phyloP scores from a whole-genome alignment of 306 rosid genomes.

The Crataegus laevigata region DNA sequence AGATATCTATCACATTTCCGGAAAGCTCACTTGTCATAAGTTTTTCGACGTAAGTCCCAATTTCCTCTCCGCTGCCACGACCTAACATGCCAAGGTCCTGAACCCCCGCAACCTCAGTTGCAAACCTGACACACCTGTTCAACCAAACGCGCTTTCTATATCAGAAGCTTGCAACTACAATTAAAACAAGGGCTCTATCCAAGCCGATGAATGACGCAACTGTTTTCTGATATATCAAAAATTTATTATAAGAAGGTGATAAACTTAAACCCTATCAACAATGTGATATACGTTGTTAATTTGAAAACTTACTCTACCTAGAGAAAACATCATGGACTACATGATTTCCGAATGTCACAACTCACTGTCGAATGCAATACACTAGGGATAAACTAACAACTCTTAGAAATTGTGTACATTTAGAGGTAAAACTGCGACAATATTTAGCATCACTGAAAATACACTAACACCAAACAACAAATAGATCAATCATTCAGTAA shows the following conservation, averaged over 20 bases:
- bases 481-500: background rate
- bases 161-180: conserved; percentile 20
- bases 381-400: background rate
- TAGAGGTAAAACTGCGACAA: background rate
- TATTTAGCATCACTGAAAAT: no score
- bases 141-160: conserved; percentile 9
- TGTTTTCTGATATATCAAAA: background rate
- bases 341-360: background rate
- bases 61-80: conserved; percentile 99
- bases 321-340: background rate
- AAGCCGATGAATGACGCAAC: background rate
- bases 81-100: conserved; percentile 98
- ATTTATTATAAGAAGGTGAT: background rate
- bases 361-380: background rate
- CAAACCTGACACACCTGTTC: conserved; percentile 93
- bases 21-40: conserved; percentile 98
- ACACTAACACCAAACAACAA: background rate
- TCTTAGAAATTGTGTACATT: background rate
- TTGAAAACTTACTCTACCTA: background rate
- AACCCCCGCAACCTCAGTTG: conserved; percentile 97
- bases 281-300: background rate
- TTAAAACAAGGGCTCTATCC: background rate
- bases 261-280: background rate
- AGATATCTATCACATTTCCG: conserved; percentile 96
- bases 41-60: conserved; percentile 93